Evolutionary conservation across 2,329 filamentous ascomycete species (phyloP).

Genomic region (Diplodia scrobiculata): DNA sequence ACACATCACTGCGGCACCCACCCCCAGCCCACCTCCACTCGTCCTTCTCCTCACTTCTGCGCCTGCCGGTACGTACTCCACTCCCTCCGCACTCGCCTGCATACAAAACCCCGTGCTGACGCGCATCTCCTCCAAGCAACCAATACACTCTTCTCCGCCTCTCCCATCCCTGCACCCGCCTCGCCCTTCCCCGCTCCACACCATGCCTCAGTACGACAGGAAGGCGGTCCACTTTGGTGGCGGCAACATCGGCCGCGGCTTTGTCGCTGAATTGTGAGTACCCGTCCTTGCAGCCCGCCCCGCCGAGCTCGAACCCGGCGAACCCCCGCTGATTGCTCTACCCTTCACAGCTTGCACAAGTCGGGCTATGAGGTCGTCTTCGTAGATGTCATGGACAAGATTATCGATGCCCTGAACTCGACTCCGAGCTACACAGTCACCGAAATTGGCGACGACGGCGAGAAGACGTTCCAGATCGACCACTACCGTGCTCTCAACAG

Average conservation of each 20-base stretch:
- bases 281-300: background rate
- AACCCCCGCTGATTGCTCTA: background rate
- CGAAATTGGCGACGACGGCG: constrained; percentile 84
- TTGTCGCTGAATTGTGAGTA: constrained; percentile 44
- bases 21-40: constrained; percentile 20
- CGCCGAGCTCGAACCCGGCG: background rate
- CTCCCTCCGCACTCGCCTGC: constrained; percentile 10
- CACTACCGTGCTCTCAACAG: constrained; percentile 98
- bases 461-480: constrained; percentile 78
- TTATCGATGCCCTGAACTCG: constrained; percentile 78
- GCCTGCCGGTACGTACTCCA: constrained; percentile 13
- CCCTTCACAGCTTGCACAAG: constrained; percentile 74
- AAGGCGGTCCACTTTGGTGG: constrained; percentile 58
- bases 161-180: background rate
- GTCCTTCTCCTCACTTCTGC: constrained; percentile 13
- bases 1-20: constrained; percentile 22
- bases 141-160: background rate
- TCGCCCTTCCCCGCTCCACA: background rate
- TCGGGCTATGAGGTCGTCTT: constrained; percentile 96
- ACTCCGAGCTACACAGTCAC: constrained; percentile 84
- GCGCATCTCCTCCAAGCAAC: background rate
- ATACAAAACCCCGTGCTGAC: constrained; percentile 1
- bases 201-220: constrained; percentile 42
- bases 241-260: constrained; percentile 57
- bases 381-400: constrained; percentile 82